Conservation (phyloP, 2,329 filamentous ascomycete species). For the Aaosphaeria arxii region DNA sequence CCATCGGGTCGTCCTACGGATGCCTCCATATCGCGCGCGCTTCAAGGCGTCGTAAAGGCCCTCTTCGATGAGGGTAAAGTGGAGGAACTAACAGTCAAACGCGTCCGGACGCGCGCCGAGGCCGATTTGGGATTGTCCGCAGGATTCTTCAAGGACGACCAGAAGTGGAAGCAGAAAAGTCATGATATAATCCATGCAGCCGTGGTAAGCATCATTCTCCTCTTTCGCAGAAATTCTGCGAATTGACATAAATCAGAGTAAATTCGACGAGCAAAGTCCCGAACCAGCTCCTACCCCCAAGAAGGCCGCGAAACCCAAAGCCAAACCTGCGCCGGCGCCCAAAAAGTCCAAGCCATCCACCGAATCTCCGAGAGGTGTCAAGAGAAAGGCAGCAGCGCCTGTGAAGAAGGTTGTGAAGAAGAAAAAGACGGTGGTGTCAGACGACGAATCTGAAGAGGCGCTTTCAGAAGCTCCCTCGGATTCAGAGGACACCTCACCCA, state of each 20-base stretch:
- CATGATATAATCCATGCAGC: slow-evolving; percentile 23
- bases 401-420: slow-evolving; percentile 31
- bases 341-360: slow-evolving; percentile 14
- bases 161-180: slow-evolving; percentile 56
- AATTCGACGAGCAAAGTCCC: not conserved
- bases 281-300: slow-evolving; percentile 4
- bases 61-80: slow-evolving; percentile 41
- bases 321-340: slow-evolving; percentile 5
- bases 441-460: slow-evolving; percentile 24
- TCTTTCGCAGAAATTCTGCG: not conserved
- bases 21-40: slow-evolving; percentile 34
- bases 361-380: slow-evolving; percentile 20
- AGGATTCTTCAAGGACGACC: slow-evolving; percentile 55
- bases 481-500: slow-evolving; percentile 21
- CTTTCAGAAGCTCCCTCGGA: slow-evolving; percentile 16
- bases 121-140: slow-evolving; percentile 49
- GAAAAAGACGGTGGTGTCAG: slow-evolving; percentile 21
- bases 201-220: slow-evolving; percentile 17
- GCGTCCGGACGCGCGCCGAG: slow-evolving; percentile 53
- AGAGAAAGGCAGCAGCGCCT: slow-evolving; percentile 25
- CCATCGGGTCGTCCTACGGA: slow-evolving; percentile 29
- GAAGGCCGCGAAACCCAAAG: slow-evolving; percentile 16
- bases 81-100: slow-evolving; percentile 57
- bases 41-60: slow-evolving; percentile 41
- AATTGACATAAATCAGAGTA: too few relatives aligned